Conservation (phyloP, 169 alveolate species). For the Cryptosporidium andersoni region DNA sequence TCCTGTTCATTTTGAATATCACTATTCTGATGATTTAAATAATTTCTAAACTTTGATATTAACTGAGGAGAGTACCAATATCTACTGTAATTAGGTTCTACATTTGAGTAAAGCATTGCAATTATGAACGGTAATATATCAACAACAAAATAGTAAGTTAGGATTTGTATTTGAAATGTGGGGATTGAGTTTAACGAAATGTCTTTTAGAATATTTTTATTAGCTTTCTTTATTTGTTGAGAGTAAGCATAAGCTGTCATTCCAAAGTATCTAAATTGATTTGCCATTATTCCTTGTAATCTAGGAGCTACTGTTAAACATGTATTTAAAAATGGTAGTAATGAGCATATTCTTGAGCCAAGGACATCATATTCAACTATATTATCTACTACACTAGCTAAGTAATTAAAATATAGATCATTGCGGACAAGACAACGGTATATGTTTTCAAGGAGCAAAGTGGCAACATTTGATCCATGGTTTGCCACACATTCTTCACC, state of each 20-base stretch:
- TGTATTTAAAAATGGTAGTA: conserved; percentile 25
- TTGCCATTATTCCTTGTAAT: conserved; percentile 12
- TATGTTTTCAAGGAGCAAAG: conserved; percentile 29
- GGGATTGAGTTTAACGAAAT: conserved; percentile 20
- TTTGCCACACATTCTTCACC: conserved; percentile 32
- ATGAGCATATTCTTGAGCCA: neutral
- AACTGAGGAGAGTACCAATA: conserved; percentile 23
- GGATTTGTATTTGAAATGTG: neutral
- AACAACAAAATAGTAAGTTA: conserved; percentile 13
- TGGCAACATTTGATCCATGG: conserved; percentile 13
- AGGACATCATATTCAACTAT: conserved; percentile 21
- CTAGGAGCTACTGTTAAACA: conserved; percentile 8
- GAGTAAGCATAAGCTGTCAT: conserved; percentile 26
- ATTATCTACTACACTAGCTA: conserved; percentile 10
- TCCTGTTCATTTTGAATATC: conserved; percentile 2
- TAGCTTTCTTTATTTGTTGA: conserved; percentile 3
- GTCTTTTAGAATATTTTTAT: conserved; percentile 17
- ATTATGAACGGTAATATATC: conserved; percentile 32
- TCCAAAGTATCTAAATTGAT: conserved; percentile 37
- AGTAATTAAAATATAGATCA: conserved; percentile 39
- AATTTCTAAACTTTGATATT: conserved; percentile 14
- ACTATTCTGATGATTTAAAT: neutral
- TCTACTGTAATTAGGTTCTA: neutral
- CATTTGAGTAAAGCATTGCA: conserved; percentile 6
- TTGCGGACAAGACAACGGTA: conserved; percentile 22